Base-by-base conservation (phyloP, 768 basidiomycete genomes). In the Trametes gibbosa region DNA sequence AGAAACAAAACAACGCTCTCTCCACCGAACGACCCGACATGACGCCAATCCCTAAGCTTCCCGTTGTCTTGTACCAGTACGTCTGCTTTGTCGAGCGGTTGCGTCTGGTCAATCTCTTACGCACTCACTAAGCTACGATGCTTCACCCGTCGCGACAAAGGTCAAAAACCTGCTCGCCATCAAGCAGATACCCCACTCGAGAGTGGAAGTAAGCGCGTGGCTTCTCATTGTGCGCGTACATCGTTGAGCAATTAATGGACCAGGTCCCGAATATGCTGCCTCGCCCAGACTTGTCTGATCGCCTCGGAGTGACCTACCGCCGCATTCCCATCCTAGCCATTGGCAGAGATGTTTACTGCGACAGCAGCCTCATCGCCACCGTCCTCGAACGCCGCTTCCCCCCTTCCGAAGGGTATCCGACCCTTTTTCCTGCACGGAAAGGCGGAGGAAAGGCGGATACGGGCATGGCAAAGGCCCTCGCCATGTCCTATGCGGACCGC, bases 271-370 rank as follows among this genome's bases (percentile, higher is more conserved):
- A 67, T 50, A 69, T 74, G n/a, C 74, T 82, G 7, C 83, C 84
- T 35, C 82, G 84, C 14, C 80, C 83, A 6, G 84, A 82, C 66
- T 76, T 86, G 50, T 76, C 81, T 50, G 77, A 79, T 21, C 66
- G 78, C 1, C 74, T 75, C 21, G 84, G 83, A 3, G 70, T 86
- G 12, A 71, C 72, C 24, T 85, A 86, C 68, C 81, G 85, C 12
- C 78, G 81, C 14, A 82, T 87, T 24, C 84, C 84, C 10, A 73
- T 86, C 23, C 75, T 84, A 8, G 81, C 84, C 9, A 81, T 86
- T 43, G 84, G 84, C 14, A 81, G 80, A 63, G 84, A 85, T 64
- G 73, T 86, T 2, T 85, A 84, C 69, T 83, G 81, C 65, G 84
- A 85, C 68, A 84, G 81, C 50, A 79, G 76, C 54, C 72, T 85